Base-by-base conservation (phyloP, 192 early-diverging fungal species). In the Funneliformis mosseae region DNA sequence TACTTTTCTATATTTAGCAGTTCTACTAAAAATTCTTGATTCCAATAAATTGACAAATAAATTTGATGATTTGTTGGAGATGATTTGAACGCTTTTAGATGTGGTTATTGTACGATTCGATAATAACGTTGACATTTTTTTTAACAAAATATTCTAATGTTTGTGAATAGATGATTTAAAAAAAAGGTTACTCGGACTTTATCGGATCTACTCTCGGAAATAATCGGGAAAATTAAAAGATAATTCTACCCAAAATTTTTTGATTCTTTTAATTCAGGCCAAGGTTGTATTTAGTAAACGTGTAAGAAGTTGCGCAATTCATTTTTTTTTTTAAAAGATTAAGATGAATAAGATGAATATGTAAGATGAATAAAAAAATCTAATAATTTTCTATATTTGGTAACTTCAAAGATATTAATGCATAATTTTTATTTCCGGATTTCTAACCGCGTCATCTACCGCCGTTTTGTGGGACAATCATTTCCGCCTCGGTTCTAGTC, bases 81-180 rank as follows among this genome's bases (percentile, higher is more conserved):
- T 43, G n/a, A 70, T 43, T 43, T 70, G 68, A 23, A 45, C 10
- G 41, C 11, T 70, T 43, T 45, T 70, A 41, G 42, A 70, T 3
- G 68, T 45, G 8, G 68, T 70, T 23, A 70, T 39, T 21, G 16
- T n/a, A 23, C 68, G 28, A 23, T 41, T 43, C 3, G 68, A 70
- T n/a, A 70, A n/a, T 42, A 70, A 41, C 42, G 21, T 70, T 70
- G 68, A 70, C 68, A 70, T 70, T 70, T 43, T n/a, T n/a, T 55
- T 55, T 6, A 21, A 21, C 21, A 55, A 45, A 45, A 4, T 45
- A 2, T 33, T 3, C 33, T 3, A 33, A 33, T 33, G 33, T 33
- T 2, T 33, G 33, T 33, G n/a, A n/a, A n/a, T n/a, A 33, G 0
- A 33, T 2, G 33, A 33, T 33, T 33, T 33, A 33, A 33, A 33